Conservation (phyloP, 75 land plant genomes). For the Sequoia sempervirens region DNA sequence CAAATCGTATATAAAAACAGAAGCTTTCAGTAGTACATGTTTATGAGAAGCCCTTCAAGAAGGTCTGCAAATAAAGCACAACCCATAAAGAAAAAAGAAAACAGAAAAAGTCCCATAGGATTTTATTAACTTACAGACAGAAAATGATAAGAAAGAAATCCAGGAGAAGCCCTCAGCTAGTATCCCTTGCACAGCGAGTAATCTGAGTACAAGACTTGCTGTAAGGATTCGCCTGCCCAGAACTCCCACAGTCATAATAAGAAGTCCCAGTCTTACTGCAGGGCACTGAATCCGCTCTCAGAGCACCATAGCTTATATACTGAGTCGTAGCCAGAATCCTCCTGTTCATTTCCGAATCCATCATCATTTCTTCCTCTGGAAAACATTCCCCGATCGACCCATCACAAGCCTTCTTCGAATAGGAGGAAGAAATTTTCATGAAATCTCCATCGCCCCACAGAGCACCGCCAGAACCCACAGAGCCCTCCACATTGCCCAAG, state of each 20-base stretch:
- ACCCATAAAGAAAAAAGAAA: too few relatives aligned
- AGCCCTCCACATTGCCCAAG: neutral
- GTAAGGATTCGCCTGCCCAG: conserved; percentile 35
- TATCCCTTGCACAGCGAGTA: conserved; percentile 39
- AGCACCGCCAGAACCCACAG: neutral
- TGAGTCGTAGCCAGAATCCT: conserved; percentile 15
- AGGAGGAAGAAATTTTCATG: neutral
- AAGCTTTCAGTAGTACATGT: too few relatives aligned
- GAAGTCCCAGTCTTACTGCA: conserved; percentile 41
- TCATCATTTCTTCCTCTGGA: conserved; percentile 20
- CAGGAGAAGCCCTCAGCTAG: neutral
- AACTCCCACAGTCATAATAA: conserved; percentile 40
- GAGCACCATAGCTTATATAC: conserved; percentile 50
- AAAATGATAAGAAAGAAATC: neutral
- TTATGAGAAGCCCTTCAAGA: neutral
- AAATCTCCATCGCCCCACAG: neutral
- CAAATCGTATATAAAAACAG: neutral
- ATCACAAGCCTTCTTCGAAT: neutral
- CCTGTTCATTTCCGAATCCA: conserved; percentile 30
- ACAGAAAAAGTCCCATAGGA: neutral
- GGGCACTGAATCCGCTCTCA: conserved; percentile 29
- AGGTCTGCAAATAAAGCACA: neutral
- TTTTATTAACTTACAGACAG: neutral
- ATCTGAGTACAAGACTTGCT: conserved; percentile 35
- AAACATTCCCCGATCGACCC: conserved; percentile 22